Conservation (phyloP, 2,329 filamentous ascomycete genomes). For the Aspergillus ochraceus region DNA sequence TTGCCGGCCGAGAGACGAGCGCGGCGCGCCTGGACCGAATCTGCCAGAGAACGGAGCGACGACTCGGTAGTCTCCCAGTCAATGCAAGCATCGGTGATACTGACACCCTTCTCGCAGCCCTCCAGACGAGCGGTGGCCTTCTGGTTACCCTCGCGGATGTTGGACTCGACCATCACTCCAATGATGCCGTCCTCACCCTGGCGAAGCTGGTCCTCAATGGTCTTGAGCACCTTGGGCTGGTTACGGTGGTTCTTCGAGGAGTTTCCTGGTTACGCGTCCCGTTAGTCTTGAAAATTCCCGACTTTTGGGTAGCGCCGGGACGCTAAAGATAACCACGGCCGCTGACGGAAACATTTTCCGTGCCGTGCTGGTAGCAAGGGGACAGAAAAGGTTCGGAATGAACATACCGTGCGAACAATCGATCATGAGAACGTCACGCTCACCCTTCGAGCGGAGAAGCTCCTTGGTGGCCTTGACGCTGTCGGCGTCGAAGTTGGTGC, state of each 20-base stretch:
- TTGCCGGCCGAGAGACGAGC: neutral
- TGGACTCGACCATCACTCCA: constrained; percentile 97
- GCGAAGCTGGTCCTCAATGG: constrained; percentile 78
- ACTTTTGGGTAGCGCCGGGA: neutral
- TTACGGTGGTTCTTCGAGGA: constrained; percentile 96
- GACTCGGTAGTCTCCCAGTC: constrained; percentile 81
- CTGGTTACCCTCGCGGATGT: constrained; percentile 86
- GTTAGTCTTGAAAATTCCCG: no score
- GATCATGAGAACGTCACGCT: constrained; percentile 89
- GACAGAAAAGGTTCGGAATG: neutral
- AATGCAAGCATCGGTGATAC: constrained; percentile 95
- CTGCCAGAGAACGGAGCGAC: constrained; percentile 79
- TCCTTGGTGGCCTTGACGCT: constrained; percentile 78
- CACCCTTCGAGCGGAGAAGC: constrained; percentile 74
- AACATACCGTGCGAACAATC: constrained; percentile 79
- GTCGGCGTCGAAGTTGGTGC: constrained; percentile 88
- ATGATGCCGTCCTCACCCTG: constrained; percentile 84
- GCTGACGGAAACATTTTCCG: neutral
- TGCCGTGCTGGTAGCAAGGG: neutral
- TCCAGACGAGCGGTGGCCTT: constrained; percentile 79
- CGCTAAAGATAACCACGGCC: no score
- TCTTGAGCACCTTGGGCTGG: constrained; percentile 85
- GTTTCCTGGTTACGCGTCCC: constrained; percentile 55
- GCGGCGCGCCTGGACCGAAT: constrained; percentile 62
- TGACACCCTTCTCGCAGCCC: constrained; percentile 81